Percentiles rank a stretch among this genome's conserved stretches.
Conservation (phyloP, 768 basidiomycete genomes). For the Dentipellis fragilis region DNA sequence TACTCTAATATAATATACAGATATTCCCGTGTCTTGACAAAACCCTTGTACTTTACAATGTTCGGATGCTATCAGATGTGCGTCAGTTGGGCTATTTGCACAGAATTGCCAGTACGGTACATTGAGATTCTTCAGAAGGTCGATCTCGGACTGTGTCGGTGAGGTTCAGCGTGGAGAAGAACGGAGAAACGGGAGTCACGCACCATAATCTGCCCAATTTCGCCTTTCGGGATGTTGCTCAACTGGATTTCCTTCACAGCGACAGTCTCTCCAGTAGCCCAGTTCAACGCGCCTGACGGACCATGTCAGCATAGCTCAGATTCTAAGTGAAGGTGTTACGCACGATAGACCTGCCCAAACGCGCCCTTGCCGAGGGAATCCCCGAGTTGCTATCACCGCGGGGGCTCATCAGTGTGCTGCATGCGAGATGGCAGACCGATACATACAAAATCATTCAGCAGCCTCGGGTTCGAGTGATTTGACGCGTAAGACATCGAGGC, state of each 20-base stretch:
- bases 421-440: too few species aligned
- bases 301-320: background rate
- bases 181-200: slow-evolving; percentile 10
- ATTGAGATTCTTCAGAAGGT: slow-evolving; percentile 92
- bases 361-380: slow-evolving; percentile 95
- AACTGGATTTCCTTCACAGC: slow-evolving; percentile 97
- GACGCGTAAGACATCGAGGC: slow-evolving; percentile 7
- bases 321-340: slow-evolving; percentile 23
- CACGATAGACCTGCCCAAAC: slow-evolving; percentile 94
- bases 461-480: slow-evolving; percentile 4
- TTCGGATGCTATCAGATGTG: slow-evolving; percentile 64
- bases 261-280: slow-evolving; percentile 96
- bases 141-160: slow-evolving; percentile 76
- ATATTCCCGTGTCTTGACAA: slow-evolving; percentile 88
- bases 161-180: background rate
- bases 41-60: slow-evolving; percentile 99
- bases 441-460: slow-evolving; percentile 15
- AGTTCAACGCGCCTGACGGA: slow-evolving; percentile 76
- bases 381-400: slow-evolving; percentile 69
- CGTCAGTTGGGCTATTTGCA: background rate
- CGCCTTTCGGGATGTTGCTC: slow-evolving; percentile 85
- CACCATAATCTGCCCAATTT: slow-evolving; percentile 97
- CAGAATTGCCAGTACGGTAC: slow-evolving; percentile 31
- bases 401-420: background rate
- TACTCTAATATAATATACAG: slow-evolving; percentile 96